Conservation (phyloP, 2,329 filamentous ascomycete species). For the Trichoderma gracile region DNA sequence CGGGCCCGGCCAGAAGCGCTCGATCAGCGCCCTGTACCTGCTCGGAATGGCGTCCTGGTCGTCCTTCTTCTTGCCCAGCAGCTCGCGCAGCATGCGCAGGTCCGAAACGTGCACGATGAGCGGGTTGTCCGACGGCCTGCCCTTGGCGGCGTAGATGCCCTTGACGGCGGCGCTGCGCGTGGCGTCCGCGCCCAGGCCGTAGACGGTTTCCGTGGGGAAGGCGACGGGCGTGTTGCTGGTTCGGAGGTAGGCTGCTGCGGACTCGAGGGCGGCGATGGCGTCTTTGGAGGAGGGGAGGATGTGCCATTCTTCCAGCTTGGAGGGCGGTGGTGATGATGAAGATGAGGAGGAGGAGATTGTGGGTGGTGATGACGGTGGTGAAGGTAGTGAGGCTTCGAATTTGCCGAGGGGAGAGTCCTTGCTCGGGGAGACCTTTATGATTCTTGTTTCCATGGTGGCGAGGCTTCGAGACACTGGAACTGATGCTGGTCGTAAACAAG, state of each 20-base stretch:
- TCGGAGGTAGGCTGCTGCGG: conserved; percentile 67
- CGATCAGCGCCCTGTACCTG: conserved; percentile 77
- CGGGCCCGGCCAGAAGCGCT: conserved; percentile 90
- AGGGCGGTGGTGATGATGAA: conserved; percentile 35
- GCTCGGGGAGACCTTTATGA: conserved; percentile 39
- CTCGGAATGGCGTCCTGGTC: conserved; percentile 57
- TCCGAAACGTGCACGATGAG: conserved; percentile 91
- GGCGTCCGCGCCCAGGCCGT: conserved; percentile 94
- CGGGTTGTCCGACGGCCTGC: conserved; percentile 88
- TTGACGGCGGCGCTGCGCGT: conserved; percentile 79
- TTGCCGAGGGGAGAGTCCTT: conserved; percentile 37
- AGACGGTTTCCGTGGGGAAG: conserved; percentile 97
- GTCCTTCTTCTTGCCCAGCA: conserved; percentile 49
- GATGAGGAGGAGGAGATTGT: conserved; percentile 36
- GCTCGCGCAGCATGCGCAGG: conserved; percentile 67
- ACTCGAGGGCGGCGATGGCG: conserved; percentile 49
- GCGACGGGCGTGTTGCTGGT: conserved; percentile 75
- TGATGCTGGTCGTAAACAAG: background rate
- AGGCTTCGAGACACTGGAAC: conserved; percentile 24
- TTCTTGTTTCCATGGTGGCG: conserved; percentile 43
- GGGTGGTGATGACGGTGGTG: conserved; percentile 39
- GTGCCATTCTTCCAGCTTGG: conserved; percentile 47
- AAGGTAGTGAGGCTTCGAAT: conserved; percentile 33
- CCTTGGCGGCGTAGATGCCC: conserved; percentile 92
- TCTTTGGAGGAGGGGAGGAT: conserved; percentile 37